Base-by-base conservation (phyloP, 1,284 basidiomycete genomes). In the Volvariella volvacea region DNA sequence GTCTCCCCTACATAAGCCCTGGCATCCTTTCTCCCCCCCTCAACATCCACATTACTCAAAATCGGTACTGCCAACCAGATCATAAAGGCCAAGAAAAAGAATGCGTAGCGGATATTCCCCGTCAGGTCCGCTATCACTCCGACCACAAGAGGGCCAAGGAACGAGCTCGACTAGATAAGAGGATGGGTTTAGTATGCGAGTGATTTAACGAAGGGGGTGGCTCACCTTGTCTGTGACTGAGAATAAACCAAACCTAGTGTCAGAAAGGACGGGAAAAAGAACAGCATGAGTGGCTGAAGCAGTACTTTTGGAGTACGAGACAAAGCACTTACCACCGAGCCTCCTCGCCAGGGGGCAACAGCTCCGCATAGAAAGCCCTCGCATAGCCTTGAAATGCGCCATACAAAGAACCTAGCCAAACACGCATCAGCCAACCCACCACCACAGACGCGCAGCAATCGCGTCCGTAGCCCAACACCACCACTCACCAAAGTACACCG, bases 71-170 rank as follows among this genome's bases (percentile, higher is more conserved):
- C 86, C 0, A 78, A 50, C 70, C 87, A 81, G 9, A 96, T 70
- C 82, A 95, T 88, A 39, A 70, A 52, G 1, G 88, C 70, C 16
- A 96, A 76, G 68, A 96, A 92, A 59, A 91, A 80, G 62, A 96
- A 96, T 1, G 84, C 83, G 50, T 87, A 87, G 15, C 92, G 83
- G 46, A 95, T 92, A 60, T 94, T 89, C 1, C 91, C 91, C 0
- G 89, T 92, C 38, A 71, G 62, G 57, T 94, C 91, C 0, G 91
- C 80, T 39, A 96, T 88, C 33, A 92, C 53, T 0, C 91, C 92
- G 1, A 96, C 91, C 17, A 89, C 67, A 2, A 91, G 69, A 1
- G 91, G 91, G 0, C 91, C 91, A n/a, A 95, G 63, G 61, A 94
- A 95, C 7, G 88, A 91, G 46, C 82, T 84, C 12, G 88, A 90